These are phyloP conservation scores for Sequoiadendron giganteum DNA, from an alignment of 75 land plant species.

Conservation along the genomic window DNA sequence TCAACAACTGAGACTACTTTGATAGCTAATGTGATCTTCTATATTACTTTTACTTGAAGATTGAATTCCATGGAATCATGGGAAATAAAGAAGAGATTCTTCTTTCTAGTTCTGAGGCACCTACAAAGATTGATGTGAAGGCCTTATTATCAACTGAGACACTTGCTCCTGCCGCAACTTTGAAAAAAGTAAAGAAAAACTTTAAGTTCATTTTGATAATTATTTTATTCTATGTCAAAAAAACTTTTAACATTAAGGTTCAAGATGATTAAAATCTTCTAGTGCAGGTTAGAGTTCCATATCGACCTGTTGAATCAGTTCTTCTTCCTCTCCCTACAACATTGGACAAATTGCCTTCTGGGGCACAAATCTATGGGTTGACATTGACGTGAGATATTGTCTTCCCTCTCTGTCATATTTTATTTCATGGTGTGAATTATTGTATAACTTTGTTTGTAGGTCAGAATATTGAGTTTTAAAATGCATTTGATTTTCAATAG, in stretches of 20 bases:
- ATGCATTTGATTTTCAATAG: constrained; percentile 43
- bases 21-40: not conserved
- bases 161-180: constrained; percentile 63
- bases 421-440: not conserved
- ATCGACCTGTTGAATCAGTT: constrained; percentile 72
- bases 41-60: constrained; percentile 31
- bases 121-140: constrained; percentile 67
- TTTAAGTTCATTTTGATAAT: not conserved
- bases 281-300: constrained; percentile 80
- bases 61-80: constrained; percentile 82
- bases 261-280: not conserved
- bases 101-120: constrained; percentile 84
- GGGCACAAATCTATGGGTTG: constrained; percentile 78
- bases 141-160: constrained; percentile 66
- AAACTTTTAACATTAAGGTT: not conserved
- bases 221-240: not conserved
- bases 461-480: not conserved
- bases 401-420: not conserved
- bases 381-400: constrained; percentile 62
- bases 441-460: not conserved
- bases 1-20: not conserved
- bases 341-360: constrained; percentile 82
- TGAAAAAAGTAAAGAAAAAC: constrained; percentile 52
- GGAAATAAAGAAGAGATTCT: constrained; percentile 50
- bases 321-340: constrained; percentile 56